Base-by-base conservation (phyloP, 108 stramenopile genomes). In the Cyclotella cryptica region DNA sequence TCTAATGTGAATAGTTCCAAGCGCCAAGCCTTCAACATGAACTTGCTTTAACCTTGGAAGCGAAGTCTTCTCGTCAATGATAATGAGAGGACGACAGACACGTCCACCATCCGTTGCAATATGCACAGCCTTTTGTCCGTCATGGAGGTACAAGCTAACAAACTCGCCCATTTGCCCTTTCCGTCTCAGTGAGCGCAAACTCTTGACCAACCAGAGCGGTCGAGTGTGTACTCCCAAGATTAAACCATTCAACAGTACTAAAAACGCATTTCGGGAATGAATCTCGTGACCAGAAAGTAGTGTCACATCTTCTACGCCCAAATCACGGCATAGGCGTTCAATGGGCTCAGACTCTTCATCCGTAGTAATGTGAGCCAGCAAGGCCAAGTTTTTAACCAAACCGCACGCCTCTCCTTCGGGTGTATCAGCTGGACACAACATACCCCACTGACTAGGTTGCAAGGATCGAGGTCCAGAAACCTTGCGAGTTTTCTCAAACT, bases 371-470 rank as follows among this genome's bases (percentile, higher is more conserved):
- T 99, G 97, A 19, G 97, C 94, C 74, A 99, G 91, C 14, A 99
- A 90, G 3, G 99, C 99, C 18, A 99, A 86, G 77, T 99, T 98
- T 80, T 99, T 99, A 28, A 99, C 98, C 66, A 99, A 85, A 13
- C 99, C 99, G 70, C 97, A 97, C 39, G 98, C 97, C 80, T 99
- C 97, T 29, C 99, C 99, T 77, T 99, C 99, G 10, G 99, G 99
- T 4, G 98, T 99, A 76, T 99, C 98, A 15, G 96, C 96, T 17
- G 97, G 96, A 83, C 99, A 99, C 21, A 99, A 85, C 98, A 99
- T 98, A 47, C 98, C 99, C 98, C 98, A 99, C 80, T 99, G 98
- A 67, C 90, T 93, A 28, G 97, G 95, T 78, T 99, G 99, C 61
- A 99, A 88, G 2, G 98, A 96, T 69, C 98, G 85, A 0, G 99